Evolutionary conservation across 2,329 filamentous ascomycete genomes (phyloP), one percentile per base, ranked within the genome.

Genomic region (Cercospora sp.): DNA sequence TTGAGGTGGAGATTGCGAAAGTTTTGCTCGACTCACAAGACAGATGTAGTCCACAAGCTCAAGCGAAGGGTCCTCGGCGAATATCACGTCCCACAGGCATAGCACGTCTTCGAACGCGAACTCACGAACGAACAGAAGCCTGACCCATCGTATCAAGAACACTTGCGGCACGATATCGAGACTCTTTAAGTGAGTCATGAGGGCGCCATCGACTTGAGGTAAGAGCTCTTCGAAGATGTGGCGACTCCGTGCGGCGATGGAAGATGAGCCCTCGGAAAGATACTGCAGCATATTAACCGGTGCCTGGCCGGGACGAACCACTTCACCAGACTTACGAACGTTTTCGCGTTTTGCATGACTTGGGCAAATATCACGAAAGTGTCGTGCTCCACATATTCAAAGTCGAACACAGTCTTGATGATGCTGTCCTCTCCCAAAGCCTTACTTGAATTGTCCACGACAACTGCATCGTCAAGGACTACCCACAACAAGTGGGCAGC

Each of bases 121-220:
- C 78, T 99, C 95, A 72, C 95, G 87, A 60, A 94, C 94, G 76
- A 98, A 98, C 0, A 99, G 82, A 0, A 99, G 87, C 30, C 95
- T 89, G 67, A 98, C 91, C 95, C 95, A 99, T 66, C 95, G 93
- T 91, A 98, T 96, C 26, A 98, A 82, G 76, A 98, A 99, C 61
- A 99, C 94, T 75, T 99, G 95, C 1, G 95, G 95, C n/a, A 97
- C 82, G 69, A 99, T 89, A 68, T 97, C 94, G 58, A 97, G 89
- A 68, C 88, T 87, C 67, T 89, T 89, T 18, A 99, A 85, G 78
- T 98, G 94, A 26, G 85, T 84, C 13, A 92, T 90, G 30, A 98
- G 85, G 75, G 93, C 90, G n/a, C 91, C 90, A 76, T 98, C 95
- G 31, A 93, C 85, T 71, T 89, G 90, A 67, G 88, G 87, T 55